phyloP scores from a whole-genome alignment of 2,329 filamentous ascomycete species.

The Phaeosphaeriaceae sp. region DNA sequence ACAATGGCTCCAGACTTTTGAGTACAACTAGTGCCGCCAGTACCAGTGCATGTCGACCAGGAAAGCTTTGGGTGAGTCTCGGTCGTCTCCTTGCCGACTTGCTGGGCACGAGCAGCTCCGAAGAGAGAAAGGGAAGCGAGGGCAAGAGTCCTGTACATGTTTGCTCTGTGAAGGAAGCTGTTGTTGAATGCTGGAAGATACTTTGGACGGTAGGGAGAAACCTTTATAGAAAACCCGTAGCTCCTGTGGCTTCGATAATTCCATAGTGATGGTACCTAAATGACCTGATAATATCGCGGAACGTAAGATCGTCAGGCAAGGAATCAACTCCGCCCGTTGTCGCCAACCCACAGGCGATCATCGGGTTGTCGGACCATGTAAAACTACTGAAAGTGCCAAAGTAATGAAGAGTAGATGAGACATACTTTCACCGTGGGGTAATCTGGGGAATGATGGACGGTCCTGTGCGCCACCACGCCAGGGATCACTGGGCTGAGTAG shows the following conservation, averaged over 20 bases:
- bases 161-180: slow-evolving; percentile 36
- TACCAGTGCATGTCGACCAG: slow-evolving; percentile 50
- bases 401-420: slow-evolving; percentile 47
- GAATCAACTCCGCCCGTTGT: slow-evolving; percentile 14
- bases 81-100: slow-evolving; percentile 48
- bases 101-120: slow-evolving; percentile 50
- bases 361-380: slow-evolving; percentile 41
- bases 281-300: slow-evolving; percentile 26
- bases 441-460: slow-evolving; percentile 42
- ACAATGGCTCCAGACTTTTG: slow-evolving; percentile 46
- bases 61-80: slow-evolving; percentile 52
- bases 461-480: slow-evolving; percentile 32
- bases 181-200: slow-evolving; percentile 34
- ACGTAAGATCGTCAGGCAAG: slow-evolving; percentile 22
- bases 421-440: slow-evolving; percentile 36
- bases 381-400: slow-evolving; percentile 23
- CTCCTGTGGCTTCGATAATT: slow-evolving; percentile 12
- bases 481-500: slow-evolving; percentile 34
- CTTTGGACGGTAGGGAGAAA: slow-evolving; percentile 7
- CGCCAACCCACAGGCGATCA: slow-evolving; percentile 29
- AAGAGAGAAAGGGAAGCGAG: slow-evolving; percentile 50
- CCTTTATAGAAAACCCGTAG: slow-evolving; percentile 33
- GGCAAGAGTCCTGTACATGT: slow-evolving; percentile 49
- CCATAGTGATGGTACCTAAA: slow-evolving; percentile 22
- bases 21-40: slow-evolving; percentile 48